These are phyloP conservation scores for Trypanosoma brucei DNA, from an alignment of 208 protist genomes.

Conservation along the genomic window DNA sequence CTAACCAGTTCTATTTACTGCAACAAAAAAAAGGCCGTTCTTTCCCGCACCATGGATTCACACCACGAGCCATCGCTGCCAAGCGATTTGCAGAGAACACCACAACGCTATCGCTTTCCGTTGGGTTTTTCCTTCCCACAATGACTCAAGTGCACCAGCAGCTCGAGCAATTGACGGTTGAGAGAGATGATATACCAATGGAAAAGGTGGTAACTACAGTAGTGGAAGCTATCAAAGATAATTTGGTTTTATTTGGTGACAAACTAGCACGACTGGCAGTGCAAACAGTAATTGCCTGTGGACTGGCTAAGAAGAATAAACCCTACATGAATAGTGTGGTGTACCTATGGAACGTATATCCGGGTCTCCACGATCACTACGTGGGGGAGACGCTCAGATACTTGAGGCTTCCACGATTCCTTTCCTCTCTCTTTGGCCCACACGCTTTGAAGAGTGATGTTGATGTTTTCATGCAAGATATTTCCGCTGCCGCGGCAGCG, in stretches of 20 bases:
- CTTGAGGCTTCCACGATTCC: conserved; percentile 54
- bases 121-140: conserved; percentile 53
- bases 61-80: conserved; percentile 28
- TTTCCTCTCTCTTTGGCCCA: conserved; percentile 49
- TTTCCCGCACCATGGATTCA: conserved; percentile 47
- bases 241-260: conserved; percentile 42
- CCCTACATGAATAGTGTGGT: conserved; percentile 46
- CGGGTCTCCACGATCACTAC: conserved; percentile 63
- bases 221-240: conserved; percentile 14
- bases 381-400: conserved; percentile 32
- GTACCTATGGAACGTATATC: conserved; percentile 77
- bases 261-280: conserved; percentile 46
- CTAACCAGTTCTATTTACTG: background rate
- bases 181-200: conserved; percentile 50
- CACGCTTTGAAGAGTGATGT: conserved; percentile 33
- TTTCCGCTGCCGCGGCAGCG: conserved; percentile 37
- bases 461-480: conserved; percentile 23
- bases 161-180: conserved; percentile 52
- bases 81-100: conserved; percentile 70
- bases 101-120: conserved; percentile 38
- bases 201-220: conserved; percentile 55
- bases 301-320: conserved; percentile 33
- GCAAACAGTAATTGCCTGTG: conserved; percentile 47
- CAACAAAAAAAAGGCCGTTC: conserved; percentile 8
- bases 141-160: conserved; percentile 45